These are phyloP conservation scores for Tricholoma sp. DNA, from an alignment of 768 basidiomycete genomes.

Conservation along the genomic window DNA sequence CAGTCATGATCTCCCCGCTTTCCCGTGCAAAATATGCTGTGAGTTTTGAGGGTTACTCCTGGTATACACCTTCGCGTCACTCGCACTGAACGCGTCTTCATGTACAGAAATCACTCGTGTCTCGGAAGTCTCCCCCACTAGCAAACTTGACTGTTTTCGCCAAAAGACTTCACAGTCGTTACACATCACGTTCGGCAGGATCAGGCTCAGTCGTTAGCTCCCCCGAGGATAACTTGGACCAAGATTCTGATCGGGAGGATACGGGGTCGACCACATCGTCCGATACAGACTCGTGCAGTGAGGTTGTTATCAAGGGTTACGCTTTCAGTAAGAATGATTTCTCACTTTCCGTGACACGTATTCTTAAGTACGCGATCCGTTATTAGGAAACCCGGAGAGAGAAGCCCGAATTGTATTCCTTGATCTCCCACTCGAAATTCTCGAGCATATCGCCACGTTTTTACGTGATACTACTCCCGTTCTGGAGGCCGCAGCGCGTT, in stretches of 20 bases:
- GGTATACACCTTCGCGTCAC: neutral
- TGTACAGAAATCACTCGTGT: neutral
- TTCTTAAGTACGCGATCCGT: neutral
- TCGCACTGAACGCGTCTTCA: neutral
- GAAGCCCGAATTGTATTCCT: conserved; percentile 17
- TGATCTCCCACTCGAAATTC: conserved; percentile 23
- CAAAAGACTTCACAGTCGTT: conserved; percentile 3
- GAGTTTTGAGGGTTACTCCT: neutral
- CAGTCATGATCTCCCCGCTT: neutral
- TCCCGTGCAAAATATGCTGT: neutral
- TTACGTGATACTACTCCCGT: conserved; percentile 14
- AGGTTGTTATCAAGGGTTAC: neutral
- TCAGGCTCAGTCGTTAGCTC: neutral
- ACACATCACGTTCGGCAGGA: neutral
- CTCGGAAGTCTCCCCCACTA: conserved; percentile 2
- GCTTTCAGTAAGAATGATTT: neutral
- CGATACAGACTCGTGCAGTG: neutral
- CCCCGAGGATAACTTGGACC: neutral
- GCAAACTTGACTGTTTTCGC: neutral
- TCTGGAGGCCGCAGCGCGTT: conserved; percentile 20
- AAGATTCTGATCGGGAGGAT: neutral
- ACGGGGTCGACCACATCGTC: neutral
- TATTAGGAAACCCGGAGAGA: neutral
- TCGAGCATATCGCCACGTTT: conserved; percentile 21
- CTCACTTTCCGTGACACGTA: neutral